Evolutionary conservation across 225 moss, liverwort and hornwort genomes (phyloP).

Genomic region (Physcomitrellopsis africana): DNA sequence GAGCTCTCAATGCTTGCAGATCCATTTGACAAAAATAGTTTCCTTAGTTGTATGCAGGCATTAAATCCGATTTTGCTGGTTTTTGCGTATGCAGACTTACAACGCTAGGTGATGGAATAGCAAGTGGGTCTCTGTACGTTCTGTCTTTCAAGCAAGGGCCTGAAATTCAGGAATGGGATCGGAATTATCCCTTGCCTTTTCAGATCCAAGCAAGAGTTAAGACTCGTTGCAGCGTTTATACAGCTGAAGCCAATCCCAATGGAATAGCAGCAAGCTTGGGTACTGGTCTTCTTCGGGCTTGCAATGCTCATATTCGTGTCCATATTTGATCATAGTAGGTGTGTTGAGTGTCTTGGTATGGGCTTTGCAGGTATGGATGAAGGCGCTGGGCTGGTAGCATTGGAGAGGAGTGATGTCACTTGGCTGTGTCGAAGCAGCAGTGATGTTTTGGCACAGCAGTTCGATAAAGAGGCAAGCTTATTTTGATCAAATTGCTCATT

Average conservation of each 20-base stretch:
- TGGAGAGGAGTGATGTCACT: conserved; percentile 68
- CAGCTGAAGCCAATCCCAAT: conserved; percentile 66
- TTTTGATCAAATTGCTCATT: conserved; percentile 26
- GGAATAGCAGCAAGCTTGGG: conserved; percentile 66
- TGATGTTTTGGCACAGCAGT: conserved; percentile 88
- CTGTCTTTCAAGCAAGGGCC: conserved; percentile 60
- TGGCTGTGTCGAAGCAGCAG: conserved; percentile 72
- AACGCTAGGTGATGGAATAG: conserved; percentile 71
- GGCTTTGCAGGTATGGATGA: conserved; percentile 72
- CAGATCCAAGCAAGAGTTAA: conserved; percentile 59
- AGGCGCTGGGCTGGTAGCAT: conserved; percentile 74
- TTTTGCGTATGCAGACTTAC: conserved; percentile 62
- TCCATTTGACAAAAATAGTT: not conserved
- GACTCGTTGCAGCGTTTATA: conserved; percentile 60
- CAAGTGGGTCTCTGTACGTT: conserved; percentile 71
- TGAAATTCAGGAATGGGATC: conserved; percentile 64
- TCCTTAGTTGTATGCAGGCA: conserved; percentile 19
- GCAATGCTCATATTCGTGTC: conserved; percentile 6
- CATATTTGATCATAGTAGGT: conserved; percentile 7
- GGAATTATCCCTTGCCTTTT: conserved; percentile 67
- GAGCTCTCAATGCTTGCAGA: conserved; percentile 19
- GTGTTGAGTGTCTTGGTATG: conserved; percentile 19
- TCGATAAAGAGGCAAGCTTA: conserved; percentile 76
- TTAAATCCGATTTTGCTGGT: conserved; percentile 1
- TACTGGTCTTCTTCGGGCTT: conserved; percentile 29